A percentile compares a stretch with the other conserved stretches of the same genome.
Conservation (phyloP, 2,329 filamentous ascomycete genomes). For the Endothia cerciana region DNA sequence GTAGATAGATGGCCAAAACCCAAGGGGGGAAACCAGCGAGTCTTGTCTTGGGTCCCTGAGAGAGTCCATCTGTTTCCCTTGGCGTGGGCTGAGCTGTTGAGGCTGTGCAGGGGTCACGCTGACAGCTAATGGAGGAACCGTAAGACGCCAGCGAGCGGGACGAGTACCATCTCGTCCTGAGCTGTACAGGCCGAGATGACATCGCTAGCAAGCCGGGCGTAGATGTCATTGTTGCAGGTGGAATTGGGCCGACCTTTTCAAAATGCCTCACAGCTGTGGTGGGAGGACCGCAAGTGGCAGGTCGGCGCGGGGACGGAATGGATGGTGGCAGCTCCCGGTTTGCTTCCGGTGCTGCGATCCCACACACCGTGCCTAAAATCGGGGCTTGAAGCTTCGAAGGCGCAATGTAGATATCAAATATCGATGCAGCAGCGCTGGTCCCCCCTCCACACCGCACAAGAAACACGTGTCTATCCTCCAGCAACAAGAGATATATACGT, state of each 20-base stretch:
- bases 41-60: neutral
- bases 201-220: constrained; percentile 20
- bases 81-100: constrained; percentile 18
- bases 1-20: neutral
- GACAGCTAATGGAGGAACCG: neutral
- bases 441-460: neutral
- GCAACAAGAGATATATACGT: neutral
- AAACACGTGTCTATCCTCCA: neutral
- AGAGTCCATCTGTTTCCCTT: constrained; percentile 9
- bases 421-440: neutral
- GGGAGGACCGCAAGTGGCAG: neutral
- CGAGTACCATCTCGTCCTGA: neutral
- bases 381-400: neutral
- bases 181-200: neutral
- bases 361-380: no score
- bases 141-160: neutral
- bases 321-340: no score
- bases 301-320: neutral
- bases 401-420: constrained; percentile 1
- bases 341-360: neutral
- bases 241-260: constrained; percentile 12
- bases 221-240: constrained; percentile 13
- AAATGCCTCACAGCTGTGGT: constrained; percentile 8
- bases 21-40: neutral
- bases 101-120: constrained; percentile 27